phyloP scores from a whole-genome alignment of 352 stramenopile genomes.

The Globisporangium acanthophoron region DNA sequence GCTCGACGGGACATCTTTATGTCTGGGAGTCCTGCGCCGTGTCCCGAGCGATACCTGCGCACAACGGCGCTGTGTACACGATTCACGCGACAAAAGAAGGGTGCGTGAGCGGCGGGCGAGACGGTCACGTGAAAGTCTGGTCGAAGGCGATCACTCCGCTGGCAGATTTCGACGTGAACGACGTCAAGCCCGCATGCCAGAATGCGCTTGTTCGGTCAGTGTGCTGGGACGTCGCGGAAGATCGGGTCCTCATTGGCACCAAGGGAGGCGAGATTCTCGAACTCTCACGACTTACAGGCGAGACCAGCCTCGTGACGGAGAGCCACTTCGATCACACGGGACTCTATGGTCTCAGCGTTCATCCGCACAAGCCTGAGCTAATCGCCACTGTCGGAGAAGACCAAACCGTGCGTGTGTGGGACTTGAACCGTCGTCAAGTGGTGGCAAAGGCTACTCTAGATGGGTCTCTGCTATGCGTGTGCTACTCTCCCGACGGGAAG shows the following conservation, averaged over 20 bases:
- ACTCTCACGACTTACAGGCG: constrained; percentile 54
- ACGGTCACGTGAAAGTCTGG: constrained; percentile 76
- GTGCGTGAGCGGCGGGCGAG: constrained; percentile 50
- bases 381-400: constrained; percentile 69
- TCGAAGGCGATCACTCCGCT: constrained; percentile 37
- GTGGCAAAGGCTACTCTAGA: constrained; percentile 56
- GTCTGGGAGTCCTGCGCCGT: constrained; percentile 66
- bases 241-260: constrained; percentile 62
- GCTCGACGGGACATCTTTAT: constrained; percentile 62
- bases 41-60: constrained; percentile 46
- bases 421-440: constrained; percentile 43
- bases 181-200: constrained; percentile 43
- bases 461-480: constrained; percentile 44
- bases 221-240: constrained; percentile 63
- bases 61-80: constrained; percentile 61
- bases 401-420: constrained; percentile 64
- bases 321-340: constrained; percentile 48
- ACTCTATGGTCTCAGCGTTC: constrained; percentile 40
- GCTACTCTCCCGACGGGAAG: constrained; percentile 64
- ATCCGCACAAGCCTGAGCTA: constrained; percentile 43
- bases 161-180: constrained; percentile 55
- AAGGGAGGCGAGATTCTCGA: constrained; percentile 66
- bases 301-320: constrained; percentile 60
- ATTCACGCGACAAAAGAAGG: constrained; percentile 50
- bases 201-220: constrained; percentile 45